Evolutionary conservation across 495 filamentous ascomycete species (phyloP).

Genomic region (Aspergillus taichungensis): DNA sequence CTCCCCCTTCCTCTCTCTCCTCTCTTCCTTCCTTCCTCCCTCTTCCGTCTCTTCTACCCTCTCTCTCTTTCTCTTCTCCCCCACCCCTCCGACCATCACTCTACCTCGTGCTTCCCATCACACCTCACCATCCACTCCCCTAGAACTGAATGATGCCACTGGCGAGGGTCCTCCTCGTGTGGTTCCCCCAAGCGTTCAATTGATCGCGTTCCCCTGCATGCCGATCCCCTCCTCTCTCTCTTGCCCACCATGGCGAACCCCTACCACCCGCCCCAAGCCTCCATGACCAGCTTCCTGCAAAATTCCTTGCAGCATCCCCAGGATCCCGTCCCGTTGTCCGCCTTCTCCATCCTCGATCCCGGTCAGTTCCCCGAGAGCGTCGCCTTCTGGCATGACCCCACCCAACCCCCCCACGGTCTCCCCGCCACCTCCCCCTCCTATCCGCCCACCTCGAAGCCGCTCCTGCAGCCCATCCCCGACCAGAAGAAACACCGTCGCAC

Average conservation of each 20-base stretch:
- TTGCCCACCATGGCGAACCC: conserved; percentile 27
- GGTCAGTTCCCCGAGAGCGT: conserved; percentile 34
- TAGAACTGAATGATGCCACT: conserved; percentile 9
- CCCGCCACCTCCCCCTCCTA: conserved; percentile 17
- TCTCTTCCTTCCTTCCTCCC: background rate
- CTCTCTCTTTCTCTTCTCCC: background rate
- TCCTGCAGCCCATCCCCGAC: conserved; percentile 40
- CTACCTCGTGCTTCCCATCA: background rate
- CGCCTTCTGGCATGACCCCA: conserved; percentile 34
- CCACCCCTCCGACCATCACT: background rate
- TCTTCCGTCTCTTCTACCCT: conserved; percentile 1
- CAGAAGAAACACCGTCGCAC: conserved; percentile 91
- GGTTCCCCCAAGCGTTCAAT: conserved; percentile 5
- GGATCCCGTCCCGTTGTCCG: conserved; percentile 19
- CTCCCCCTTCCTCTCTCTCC: background rate
- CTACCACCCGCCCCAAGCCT: conserved; percentile 25
- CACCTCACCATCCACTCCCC: background rate
- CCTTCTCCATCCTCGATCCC: conserved; percentile 30
- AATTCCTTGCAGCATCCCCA: conserved; percentile 5
- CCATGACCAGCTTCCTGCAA: conserved; percentile 22
- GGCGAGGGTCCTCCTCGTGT: conserved; percentile 5
- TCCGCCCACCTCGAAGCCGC: conserved; percentile 19
- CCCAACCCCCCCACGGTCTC: conserved; percentile 11
- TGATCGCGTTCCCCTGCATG: conserved; percentile 8
- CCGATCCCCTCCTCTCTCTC: conserved; percentile 1